Conservation (phyloP, 148 eudicot species). For the Hydrangea macrophylla region DNA sequence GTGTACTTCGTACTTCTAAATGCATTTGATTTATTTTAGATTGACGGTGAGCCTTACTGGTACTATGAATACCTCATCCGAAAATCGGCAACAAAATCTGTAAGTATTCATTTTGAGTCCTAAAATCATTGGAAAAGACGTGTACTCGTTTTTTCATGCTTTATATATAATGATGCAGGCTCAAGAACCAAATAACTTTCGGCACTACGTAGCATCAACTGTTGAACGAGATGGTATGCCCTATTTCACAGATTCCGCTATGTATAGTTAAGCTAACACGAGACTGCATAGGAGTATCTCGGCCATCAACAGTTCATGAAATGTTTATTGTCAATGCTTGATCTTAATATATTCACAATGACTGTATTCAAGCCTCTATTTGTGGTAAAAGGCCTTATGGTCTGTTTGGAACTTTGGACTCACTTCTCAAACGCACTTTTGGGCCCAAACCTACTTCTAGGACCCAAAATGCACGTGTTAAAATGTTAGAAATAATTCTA, state of each 20-base stretch:
- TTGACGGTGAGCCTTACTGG: slow-evolving; percentile 91
- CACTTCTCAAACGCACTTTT: too few species aligned
- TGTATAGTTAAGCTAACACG: background rate
- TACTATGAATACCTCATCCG: slow-evolving; percentile 90
- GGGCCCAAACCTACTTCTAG: too few species aligned
- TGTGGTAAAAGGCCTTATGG: too few species aligned
- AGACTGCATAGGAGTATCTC: background rate
- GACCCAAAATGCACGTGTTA: too few species aligned
- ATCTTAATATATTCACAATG: background rate
- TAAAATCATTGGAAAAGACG: background rate
- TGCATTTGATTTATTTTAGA: slow-evolving; percentile 33
- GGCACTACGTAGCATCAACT: slow-evolving; percentile 81
- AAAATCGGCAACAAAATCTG: slow-evolving; percentile 83
- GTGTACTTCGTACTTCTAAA: background rate
- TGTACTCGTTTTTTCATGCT: background rate
- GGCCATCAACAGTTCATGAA: background rate
- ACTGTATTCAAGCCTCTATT: background rate
- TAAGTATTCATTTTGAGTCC: slow-evolving; percentile 33
- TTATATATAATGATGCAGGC: slow-evolving; percentile 39
- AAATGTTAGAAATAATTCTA: too few species aligned
- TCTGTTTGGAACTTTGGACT: too few species aligned
- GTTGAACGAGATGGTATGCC: slow-evolving; percentile 96
- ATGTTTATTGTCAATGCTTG: background rate
- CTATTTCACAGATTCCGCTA: background rate
- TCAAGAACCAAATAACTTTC: slow-evolving; percentile 54